A percentile compares a stretch with the other conserved stretches of the same genome.
Evolutionary conservation across 345 rosid species (phyloP).

Genomic region (Acer saccharum): DNA sequence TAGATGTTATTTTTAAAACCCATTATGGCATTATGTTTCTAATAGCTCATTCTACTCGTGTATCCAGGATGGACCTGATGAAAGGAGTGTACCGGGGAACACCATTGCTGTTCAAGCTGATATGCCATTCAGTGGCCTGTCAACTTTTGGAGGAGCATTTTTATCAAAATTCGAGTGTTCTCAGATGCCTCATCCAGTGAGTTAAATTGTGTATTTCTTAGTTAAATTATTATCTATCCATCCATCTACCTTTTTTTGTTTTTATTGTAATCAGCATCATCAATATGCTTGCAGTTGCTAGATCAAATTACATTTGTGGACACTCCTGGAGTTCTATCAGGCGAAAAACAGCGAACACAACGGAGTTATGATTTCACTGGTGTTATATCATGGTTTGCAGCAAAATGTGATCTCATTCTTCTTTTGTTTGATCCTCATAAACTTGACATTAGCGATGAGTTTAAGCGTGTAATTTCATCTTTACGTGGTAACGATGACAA

Average conservation of each 20-base stretch:
- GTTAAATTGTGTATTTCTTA: constrained; percentile 17
- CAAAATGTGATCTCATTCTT: constrained; percentile 91
- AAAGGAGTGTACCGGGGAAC: constrained; percentile 79
- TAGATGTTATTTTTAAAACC: background rate
- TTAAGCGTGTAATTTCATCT: constrained; percentile 87
- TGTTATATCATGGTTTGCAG: constrained; percentile 93
- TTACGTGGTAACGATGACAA: constrained; percentile 91
- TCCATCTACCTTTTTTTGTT: background rate
- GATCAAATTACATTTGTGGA: constrained; percentile 92
- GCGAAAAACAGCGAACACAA: constrained; percentile 93
- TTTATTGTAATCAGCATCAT: constrained; percentile 6
- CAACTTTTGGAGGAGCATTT: constrained; percentile 90
- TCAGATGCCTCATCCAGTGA: constrained; percentile 93
- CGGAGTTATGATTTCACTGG: constrained; percentile 91
- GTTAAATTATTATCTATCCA: background rate
- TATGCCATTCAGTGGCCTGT: constrained; percentile 78
- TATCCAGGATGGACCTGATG: constrained; percentile 80
- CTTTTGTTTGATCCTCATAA: constrained; percentile 97
- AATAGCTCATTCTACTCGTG: constrained; percentile 6
- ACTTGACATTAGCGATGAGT: constrained; percentile 91
- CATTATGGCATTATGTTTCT: background rate
- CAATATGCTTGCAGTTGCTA: constrained; percentile 54
- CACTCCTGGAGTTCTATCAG: constrained; percentile 95
- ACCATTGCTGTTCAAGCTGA: constrained; percentile 93
- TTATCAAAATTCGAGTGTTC: constrained; percentile 88